Evolutionary conservation across 345 rosid species (phyloP).

Genomic region (Salix purpurea): DNA sequence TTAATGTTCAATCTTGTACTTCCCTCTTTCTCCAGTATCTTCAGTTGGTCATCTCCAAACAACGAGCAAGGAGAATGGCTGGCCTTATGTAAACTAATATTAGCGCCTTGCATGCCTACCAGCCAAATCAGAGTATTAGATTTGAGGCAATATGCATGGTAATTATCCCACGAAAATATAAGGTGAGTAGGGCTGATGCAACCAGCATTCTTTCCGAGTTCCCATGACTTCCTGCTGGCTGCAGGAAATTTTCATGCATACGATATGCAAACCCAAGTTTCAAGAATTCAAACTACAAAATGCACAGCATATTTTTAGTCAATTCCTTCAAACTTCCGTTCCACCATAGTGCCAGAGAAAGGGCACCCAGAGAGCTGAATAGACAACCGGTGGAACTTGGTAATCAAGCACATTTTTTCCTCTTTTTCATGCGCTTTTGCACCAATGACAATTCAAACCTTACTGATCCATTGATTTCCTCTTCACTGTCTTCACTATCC

Average conservation of each 20-base stretch:
- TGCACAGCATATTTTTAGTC: not conserved
- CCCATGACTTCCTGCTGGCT: not conserved
- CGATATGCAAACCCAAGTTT: not conserved
- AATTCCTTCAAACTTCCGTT: too few relatives aligned
- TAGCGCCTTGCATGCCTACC: not conserved
- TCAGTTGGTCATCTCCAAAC: too few relatives aligned
- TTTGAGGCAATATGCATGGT: not conserved
- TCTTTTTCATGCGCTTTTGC: conserved; percentile 29
- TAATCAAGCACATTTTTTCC: conserved; percentile 26
- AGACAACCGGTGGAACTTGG: not conserved
- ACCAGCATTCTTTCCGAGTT: not conserved
- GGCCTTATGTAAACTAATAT: too few relatives aligned
- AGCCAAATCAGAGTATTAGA: not conserved
- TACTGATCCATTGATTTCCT: conserved; percentile 32
- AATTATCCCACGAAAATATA: not conserved
- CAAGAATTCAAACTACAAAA: not conserved
- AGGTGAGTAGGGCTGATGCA: not conserved
- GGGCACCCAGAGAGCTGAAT: not conserved
- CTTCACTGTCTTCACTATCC: conserved; percentile 81
- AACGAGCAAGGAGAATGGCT: too few relatives aligned
- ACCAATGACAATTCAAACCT: conserved; percentile 35
- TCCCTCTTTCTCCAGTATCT: too few relatives aligned
- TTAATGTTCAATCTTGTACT: too few relatives aligned
- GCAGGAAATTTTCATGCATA: too few relatives aligned
- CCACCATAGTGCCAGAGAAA: too few relatives aligned